Conservation (phyloP, 805 yeast genomes). For the fission yeast (Schizosaccharomyces pombe) region DNA sequence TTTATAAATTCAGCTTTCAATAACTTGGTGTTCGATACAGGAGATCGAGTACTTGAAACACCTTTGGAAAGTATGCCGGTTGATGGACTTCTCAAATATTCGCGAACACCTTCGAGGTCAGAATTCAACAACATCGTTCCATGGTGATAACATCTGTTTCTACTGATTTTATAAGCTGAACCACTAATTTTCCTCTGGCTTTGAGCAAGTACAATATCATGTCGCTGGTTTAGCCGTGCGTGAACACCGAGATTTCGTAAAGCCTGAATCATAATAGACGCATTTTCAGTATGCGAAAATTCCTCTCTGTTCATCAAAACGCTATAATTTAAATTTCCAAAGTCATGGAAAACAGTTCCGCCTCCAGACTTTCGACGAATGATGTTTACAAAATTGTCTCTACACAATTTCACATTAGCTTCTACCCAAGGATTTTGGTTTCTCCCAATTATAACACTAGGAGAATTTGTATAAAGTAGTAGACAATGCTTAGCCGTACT, state of each 20-base stretch:
- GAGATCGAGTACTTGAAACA: slow-evolving; percentile 58
- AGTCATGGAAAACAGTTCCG: slow-evolving; percentile 88
- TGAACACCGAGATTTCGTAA: slow-evolving; percentile 14
- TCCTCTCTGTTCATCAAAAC: slow-evolving; percentile 44
- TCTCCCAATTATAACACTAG: slow-evolving; percentile 85
- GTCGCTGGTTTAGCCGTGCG: slow-evolving; percentile 42
- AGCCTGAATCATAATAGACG: slow-evolving; percentile 22
- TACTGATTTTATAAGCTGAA: slow-evolving; percentile 69
- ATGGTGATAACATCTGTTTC: slow-evolving; percentile 72
- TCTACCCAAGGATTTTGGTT: slow-evolving; percentile 93
- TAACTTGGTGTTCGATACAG: slow-evolving; percentile 44
- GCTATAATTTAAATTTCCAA: slow-evolving; percentile 70
- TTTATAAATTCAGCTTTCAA: slow-evolving; percentile 23
- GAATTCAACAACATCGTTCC: slow-evolving; percentile 78
- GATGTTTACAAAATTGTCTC: slow-evolving; percentile 25
- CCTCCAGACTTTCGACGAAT: slow-evolving; percentile 78
- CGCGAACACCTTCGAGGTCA: slow-evolving; percentile 32
- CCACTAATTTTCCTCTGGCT: slow-evolving; percentile 50
- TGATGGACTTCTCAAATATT: slow-evolving; percentile 27
- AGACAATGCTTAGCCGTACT: slow-evolving; percentile 38
- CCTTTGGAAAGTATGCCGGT: slow-evolving; percentile 24
- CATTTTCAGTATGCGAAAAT: slow-evolving; percentile 36
- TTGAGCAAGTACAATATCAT: slow-evolving; percentile 42
- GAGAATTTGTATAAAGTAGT: slow-evolving; percentile 49
- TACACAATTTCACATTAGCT: slow-evolving; percentile 25